Base-by-base conservation (phyloP, 2,329 filamentous ascomycete species). In the Claviceps cyperi region DNA sequence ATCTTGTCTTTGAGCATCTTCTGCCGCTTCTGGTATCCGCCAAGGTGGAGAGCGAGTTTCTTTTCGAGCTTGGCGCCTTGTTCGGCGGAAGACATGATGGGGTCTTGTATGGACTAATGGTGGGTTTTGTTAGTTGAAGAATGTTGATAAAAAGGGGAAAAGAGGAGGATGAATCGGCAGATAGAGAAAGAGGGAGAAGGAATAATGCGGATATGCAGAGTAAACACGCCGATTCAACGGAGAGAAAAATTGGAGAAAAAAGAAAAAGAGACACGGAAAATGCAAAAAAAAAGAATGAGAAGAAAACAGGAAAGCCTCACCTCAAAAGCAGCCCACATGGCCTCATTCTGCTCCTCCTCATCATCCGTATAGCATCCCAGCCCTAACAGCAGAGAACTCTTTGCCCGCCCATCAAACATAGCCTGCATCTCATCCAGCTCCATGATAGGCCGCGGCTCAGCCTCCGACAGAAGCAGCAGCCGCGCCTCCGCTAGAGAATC, bases 21-120 rank as follows among this genome's bases (percentile, higher is more conserved):
- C 36, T 87, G 81, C 35, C 92, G 84, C 57, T 89, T 82, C 64
- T 90, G 83, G 68, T 98, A 98, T 14, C 92, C 92, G 22, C 90
- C 90, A 2, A 94, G 80, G 59, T 92, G 83, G 49, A 94, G 74
- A 0, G 76, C 74, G n/a, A 98, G 77, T 67, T 92, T 96, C 77
- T 95, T 95, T 68, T 97, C 90, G 1, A 94, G 72, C 66, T 91
- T 94, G 62, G 88, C 87, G 49, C 86, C 86, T 51, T 83, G 77
- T 58, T 91, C 83, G 2, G 90, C 92, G 0, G 81, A 80, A 2
- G 76, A 71, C 57, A 86, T 76, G 54, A 95, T 84, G 7, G 77
- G 73, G 45, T 86, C 78, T 66, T 92, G 85, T 1, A 89, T 77
- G 44, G 75, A 75, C 81, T 85, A 50, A 47, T 13, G 17, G 17